phyloP scores from a whole-genome alignment of 768 basidiomycete species.

The Suillus decipiens region DNA sequence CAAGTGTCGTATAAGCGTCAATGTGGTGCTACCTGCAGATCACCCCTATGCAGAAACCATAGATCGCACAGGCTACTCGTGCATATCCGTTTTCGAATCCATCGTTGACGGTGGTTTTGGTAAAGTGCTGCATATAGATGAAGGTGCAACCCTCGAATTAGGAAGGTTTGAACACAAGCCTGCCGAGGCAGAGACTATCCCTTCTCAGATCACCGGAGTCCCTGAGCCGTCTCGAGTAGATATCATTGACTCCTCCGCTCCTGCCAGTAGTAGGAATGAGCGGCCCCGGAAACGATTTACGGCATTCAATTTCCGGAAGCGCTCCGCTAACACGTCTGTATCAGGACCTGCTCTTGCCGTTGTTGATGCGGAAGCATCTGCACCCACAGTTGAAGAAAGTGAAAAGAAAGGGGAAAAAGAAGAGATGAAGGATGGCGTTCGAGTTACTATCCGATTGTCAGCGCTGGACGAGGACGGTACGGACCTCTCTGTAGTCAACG shows the following conservation, averaged over 20 bases:
- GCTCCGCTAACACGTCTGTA: constrained; percentile 49
- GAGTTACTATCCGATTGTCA: constrained; percentile 75
- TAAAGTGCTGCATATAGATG: constrained; percentile 68
- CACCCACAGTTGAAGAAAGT: constrained; percentile 32
- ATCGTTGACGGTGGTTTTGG: constrained; percentile 85
- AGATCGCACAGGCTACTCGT: constrained; percentile 30
- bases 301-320: constrained; percentile 67
- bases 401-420: constrained; percentile 49
- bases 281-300: constrained; percentile 60
- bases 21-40: constrained; percentile 68
- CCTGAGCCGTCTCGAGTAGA: constrained; percentile 12
- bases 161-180: constrained; percentile 61
- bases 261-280: constrained; percentile 17
- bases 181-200: constrained; percentile 18
- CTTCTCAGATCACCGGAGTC: constrained; percentile 21
- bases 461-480: constrained; percentile 78
- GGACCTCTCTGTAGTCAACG: constrained; percentile 69
- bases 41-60: constrained; percentile 55
- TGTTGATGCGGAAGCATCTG: constrained; percentile 63
- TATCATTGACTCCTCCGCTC: constrained; percentile 16
- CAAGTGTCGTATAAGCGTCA: constrained; percentile 77
- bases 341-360: constrained; percentile 79
- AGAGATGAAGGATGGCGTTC: constrained; percentile 63
- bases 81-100: constrained; percentile 40
- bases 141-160: constrained; percentile 80